Base-by-base conservation (phyloP, 2,329 filamentous ascomycete genomes). In the Xylaria sp. region DNA sequence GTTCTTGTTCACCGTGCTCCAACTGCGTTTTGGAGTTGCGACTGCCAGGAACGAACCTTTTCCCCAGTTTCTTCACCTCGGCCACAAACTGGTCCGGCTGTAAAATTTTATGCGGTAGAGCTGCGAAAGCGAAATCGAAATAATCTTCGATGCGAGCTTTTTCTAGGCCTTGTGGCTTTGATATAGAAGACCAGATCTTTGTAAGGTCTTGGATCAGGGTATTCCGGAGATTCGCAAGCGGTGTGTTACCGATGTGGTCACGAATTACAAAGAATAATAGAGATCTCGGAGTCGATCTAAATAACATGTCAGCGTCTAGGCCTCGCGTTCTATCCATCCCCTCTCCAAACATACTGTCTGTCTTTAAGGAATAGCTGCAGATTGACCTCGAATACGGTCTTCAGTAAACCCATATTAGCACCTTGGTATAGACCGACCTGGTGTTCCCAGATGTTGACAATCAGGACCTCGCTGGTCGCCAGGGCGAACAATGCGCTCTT, bases 371-470 rank as follows among this genome's bases (percentile, higher is more conserved):
- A 99, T 34, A 99, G 86, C 82, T 98, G 95, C 79, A 99, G 81
- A 80, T 99, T 99, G 81, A 99, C 96, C 84, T 99, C 96, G 76
- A 99, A 99, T 3, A 99, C 96, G 0, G 97, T 99, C 87, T 99
- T 99, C 77, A 99, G 85, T 76, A 99, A 83, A 9, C 96, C 96
- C 96, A 99, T 99, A 81, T 99, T 99, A 76, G 96, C 96, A 66
- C 96, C 96, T 83, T 99, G 95, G 80, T 99, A 99, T 80, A 99
- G 82, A 57, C 96, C 96, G 71, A 99, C 96, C 82, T 99, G 96
- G 81, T 98, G 95, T 82, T 99, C 96, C 96, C 96, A 99, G 74
- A 99, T 97, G 80, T 99, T 99, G 81, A 99, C 92, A 78, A 99
- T 97, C 75, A 99, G 87, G 62, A 99, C 95, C 84, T 99, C 96